A percentile compares a stretch with the other conserved stretches of the same genome.
Evolutionary conservation across 208 protist species (phyloP).

Genomic region (Pavlovales sp.): DNA sequence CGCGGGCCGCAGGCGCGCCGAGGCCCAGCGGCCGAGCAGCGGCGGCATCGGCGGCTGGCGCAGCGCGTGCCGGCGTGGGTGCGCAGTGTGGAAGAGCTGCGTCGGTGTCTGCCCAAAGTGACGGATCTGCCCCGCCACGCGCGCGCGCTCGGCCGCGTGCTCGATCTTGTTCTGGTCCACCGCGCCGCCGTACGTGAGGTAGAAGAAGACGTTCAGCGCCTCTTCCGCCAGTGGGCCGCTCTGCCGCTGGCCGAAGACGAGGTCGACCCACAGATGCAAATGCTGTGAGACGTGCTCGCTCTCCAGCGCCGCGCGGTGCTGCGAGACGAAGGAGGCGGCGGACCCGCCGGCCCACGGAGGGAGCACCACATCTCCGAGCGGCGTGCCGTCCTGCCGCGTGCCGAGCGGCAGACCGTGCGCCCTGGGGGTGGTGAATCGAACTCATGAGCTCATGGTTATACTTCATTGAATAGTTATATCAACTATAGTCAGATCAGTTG

Average conservation of each 20-base stretch:
- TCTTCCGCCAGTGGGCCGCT: slow-evolving; percentile 72
- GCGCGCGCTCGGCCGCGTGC: slow-evolving; percentile 41
- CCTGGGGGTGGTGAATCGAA: too few species aligned
- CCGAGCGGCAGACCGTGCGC: slow-evolving; percentile 53
- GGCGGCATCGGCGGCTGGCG: neutral
- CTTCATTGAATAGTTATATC: too few species aligned
- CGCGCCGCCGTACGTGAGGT: slow-evolving; percentile 57
- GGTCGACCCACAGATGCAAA: slow-evolving; percentile 95
- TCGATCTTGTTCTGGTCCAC: slow-evolving; percentile 43
- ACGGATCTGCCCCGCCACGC: slow-evolving; percentile 9
- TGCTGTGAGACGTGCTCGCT: slow-evolving; percentile 76
- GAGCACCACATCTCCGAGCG: slow-evolving; percentile 77
- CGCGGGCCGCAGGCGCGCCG: neutral
- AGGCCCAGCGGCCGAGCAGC: neutral
- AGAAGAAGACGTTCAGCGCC: slow-evolving; percentile 72
- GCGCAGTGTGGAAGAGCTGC: slow-evolving; percentile 32
- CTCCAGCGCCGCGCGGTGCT: slow-evolving; percentile 86
- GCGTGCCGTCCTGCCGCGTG: slow-evolving; percentile 57
- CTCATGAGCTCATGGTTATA: too few species aligned
- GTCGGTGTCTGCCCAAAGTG: slow-evolving; percentile 48
- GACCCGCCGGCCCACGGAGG: slow-evolving; percentile 85
- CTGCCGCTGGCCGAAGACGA: slow-evolving; percentile 94
- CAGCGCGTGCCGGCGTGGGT: neutral
- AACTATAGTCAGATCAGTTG: too few species aligned
- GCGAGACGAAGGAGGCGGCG: slow-evolving; percentile 69